These are phyloP conservation scores for Boletus eberwhitei DNA, from an alignment of 768 basidiomycete species.

Conservation along the genomic window DNA sequence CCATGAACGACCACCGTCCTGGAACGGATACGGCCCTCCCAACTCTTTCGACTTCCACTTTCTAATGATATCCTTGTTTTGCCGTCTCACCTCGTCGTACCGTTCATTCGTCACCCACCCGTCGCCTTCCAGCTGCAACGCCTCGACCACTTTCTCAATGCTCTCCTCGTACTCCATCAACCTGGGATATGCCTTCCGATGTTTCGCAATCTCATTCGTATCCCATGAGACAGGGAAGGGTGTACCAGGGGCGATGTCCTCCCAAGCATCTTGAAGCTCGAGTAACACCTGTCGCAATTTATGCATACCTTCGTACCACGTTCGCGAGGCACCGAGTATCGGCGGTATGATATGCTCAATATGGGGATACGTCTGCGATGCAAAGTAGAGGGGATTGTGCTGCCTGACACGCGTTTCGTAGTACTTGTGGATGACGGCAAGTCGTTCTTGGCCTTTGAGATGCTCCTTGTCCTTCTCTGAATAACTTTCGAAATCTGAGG, in stretches of 20 bases:
- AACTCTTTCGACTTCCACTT: not conserved
- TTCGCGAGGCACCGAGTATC: conserved; percentile 1
- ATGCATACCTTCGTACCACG: conserved; percentile 6
- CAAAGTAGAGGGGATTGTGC: not conserved
- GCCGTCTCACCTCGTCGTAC: not conserved
- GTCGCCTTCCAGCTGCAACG: not conserved
- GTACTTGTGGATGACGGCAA: conserved; percentile 5
- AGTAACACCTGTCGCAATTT: not conserved
- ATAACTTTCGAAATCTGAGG: not conserved
- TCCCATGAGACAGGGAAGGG: not conserved
- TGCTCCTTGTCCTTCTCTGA: not conserved
- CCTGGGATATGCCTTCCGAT: not conserved
- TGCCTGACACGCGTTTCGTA: not conserved
- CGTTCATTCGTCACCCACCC: conserved; percentile 1
- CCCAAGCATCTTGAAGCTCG: not conserved
- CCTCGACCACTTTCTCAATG: not conserved
- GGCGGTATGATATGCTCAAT: not conserved
- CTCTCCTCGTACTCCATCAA: not conserved
- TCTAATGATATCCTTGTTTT: not conserved
- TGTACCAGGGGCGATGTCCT: not conserved
- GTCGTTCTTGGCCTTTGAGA: not conserved
- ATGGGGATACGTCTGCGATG: not conserved
- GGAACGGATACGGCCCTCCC: not conserved
- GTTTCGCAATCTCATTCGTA: not conserved
- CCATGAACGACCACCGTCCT: not conserved